Evolutionary conservation across 441 rosid genomes (phyloP), one percentile per base, ranked within the genome.

Genomic region (Populus tomentosa): DNA sequence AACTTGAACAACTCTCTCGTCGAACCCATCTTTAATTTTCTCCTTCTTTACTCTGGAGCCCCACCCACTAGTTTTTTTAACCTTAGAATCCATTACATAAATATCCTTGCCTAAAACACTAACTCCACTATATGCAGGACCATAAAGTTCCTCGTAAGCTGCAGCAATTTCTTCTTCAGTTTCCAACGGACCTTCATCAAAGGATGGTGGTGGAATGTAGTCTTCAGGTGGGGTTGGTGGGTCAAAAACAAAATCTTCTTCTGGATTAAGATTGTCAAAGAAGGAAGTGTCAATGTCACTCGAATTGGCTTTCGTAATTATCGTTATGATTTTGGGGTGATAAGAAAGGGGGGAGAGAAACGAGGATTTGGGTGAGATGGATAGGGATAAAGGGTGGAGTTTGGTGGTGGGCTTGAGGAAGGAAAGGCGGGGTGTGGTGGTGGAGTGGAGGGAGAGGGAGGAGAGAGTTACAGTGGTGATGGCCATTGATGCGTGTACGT

Each of bases 1-100:
- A 5, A 91, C 95, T 78, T 92, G 94, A 59, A 94, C 87, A 50
- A 95, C 97, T 77, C 97, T 87, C 90, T 95, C 99, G 30, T 95
- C 97, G 32, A 94, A 86, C 77, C 94, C 98, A 70, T 95, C 99
- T 70, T 87, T 83, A 6, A 86, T 67, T 80, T 91, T 93, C 81
- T 91, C 93, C 68, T 80, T 88, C 89, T 89, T 92, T 6, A 70
- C 75, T 77, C 85, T 91, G 67, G 80, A 72, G 59, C 92, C 92
- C 7, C 86, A 88, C 73, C 85, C 84, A 14, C 84, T 79, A 1
- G 80, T 72, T 75, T 89, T 91, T 73, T 89, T 90, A 36, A 83
- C 14, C 77, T 87, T 92, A 1, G 92, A 82, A 75, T 95, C 92
- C 98, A 91, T 91, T 66, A 87, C 95, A 21, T 80, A 77, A 0